Evolutionary conservation across 441 rosid genomes (phyloP).

Genomic region (Populus hybrid): DNA sequence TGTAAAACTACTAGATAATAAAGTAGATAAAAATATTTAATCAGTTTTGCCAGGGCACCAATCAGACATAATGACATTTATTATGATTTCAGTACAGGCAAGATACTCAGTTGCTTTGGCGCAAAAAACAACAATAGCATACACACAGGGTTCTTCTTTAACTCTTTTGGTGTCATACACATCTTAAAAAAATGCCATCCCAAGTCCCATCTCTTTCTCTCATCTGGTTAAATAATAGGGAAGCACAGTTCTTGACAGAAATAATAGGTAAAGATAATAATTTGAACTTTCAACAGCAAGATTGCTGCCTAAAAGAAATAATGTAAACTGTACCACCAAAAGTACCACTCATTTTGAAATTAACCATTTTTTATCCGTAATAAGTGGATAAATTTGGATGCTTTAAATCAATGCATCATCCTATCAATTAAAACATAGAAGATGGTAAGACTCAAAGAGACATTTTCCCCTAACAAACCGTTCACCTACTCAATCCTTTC

Average conservation of each 20-base stretch:
- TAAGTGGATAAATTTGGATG: too few species aligned
- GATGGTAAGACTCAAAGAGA: too few species aligned
- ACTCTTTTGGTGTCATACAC: neutral
- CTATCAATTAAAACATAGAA: too few species aligned
- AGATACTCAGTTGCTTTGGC: too few species aligned
- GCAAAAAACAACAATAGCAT: too few species aligned
- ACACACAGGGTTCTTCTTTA: neutral
- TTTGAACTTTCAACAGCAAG: neutral
- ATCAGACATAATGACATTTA: neutral
- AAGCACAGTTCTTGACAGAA: neutral
- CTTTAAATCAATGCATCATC: too few species aligned
- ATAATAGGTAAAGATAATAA: neutral
- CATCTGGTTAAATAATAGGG: neutral
- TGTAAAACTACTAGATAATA: neutral
- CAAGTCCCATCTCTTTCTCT: neutral
- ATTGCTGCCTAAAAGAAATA: neutral
- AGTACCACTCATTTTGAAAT: too few species aligned
- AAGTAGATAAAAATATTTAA: neutral
- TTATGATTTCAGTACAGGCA: too few species aligned
- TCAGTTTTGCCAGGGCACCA: neutral
- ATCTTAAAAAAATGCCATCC: neutral
- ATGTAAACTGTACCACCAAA: neutral
- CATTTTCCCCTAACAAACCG: too few species aligned
- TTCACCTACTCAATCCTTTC: too few species aligned
- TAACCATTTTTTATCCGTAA: too few species aligned